phyloP scores from a whole-genome alignment of 2,329 filamentous ascomycete species.

The Pleomassaria siparia region DNA sequence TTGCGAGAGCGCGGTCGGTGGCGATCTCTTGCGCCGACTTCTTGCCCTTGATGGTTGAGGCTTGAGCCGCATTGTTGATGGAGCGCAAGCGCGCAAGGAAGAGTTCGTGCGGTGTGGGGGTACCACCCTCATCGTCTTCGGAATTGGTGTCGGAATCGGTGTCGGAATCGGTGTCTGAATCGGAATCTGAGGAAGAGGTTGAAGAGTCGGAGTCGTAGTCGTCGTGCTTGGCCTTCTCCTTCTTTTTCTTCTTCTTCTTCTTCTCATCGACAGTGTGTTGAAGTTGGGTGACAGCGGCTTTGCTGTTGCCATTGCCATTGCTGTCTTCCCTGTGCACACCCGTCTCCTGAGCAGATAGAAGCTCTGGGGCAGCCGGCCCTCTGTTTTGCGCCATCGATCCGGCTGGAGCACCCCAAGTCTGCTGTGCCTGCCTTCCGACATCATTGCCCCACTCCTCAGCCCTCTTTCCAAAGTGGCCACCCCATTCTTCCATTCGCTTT shows the following conservation, averaged over 20 bases:
- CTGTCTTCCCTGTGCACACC: not conserved
- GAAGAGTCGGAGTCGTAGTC: constrained; percentile 22
- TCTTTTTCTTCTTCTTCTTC: constrained; percentile 4
- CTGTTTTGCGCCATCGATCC: no score
- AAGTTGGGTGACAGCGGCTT: no score
- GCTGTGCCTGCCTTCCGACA: constrained; percentile 28
- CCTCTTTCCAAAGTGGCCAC: constrained; percentile 33
- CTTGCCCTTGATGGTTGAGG: constrained; percentile 25
- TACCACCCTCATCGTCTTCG: constrained; percentile 11
- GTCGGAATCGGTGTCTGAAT: constrained; percentile 15
- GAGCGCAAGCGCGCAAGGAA: constrained; percentile 22
- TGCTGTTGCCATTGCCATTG: not conserved
- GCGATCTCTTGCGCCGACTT: constrained; percentile 22
- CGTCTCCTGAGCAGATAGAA: not conserved
- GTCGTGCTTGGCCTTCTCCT: constrained; percentile 6
- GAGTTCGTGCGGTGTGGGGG: constrained; percentile 2
- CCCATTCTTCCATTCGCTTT: constrained; percentile 30
- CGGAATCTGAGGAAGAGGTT: constrained; percentile 15
- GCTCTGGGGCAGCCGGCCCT: not conserved
- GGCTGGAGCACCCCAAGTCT: constrained; percentile 14
- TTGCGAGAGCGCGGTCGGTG: constrained; percentile 25
- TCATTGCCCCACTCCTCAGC: constrained; percentile 33
- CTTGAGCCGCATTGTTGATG: constrained; percentile 23
- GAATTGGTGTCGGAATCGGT: constrained; percentile 15
- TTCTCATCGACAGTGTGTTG: no score